Conservation (phyloP, 1,284 basidiomycete genomes). For the Sparassis latifolia region DNA sequence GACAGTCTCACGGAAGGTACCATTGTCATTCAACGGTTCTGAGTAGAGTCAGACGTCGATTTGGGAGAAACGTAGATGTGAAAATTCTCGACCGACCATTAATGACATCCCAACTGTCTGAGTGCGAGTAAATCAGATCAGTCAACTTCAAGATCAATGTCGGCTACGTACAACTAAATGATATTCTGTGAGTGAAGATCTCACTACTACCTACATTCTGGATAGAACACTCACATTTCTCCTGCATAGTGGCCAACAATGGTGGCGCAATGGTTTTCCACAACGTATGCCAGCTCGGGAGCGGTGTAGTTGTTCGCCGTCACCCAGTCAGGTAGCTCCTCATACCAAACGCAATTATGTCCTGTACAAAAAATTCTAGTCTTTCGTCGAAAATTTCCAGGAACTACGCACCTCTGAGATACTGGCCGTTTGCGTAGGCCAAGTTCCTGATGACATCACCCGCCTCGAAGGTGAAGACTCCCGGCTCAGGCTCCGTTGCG, state of each 20-base stretch:
- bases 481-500: conserved; percentile 44
- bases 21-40: conserved; percentile 55
- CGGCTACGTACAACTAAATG: conserved; percentile 18
- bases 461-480: conserved; percentile 38
- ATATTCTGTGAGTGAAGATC: background rate
- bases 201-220: background rate
- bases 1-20: conserved; percentile 41
- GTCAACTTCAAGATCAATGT: background rate
- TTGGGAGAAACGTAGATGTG: background rate
- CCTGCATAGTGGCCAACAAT: conserved; percentile 45
- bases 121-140: conserved; percentile 6
- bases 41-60: background rate
- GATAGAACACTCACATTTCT: conserved; percentile 30
- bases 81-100: conserved; percentile 22
- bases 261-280: conserved; percentile 40
- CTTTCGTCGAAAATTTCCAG: too few species aligned
- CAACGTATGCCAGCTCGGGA: conserved; percentile 35
- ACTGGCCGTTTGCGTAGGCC: conserved; percentile 37
- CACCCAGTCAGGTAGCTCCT: conserved; percentile 48
- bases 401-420: conserved; percentile 19
- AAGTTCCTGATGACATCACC: conserved; percentile 41
- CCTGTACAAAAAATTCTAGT: conserved; percentile 11
- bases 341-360: conserved; percentile 52
- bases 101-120: conserved; percentile 32
- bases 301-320: conserved; percentile 35